Conservation (phyloP, 768 basidiomycete species). For the Russula foetens region DNA sequence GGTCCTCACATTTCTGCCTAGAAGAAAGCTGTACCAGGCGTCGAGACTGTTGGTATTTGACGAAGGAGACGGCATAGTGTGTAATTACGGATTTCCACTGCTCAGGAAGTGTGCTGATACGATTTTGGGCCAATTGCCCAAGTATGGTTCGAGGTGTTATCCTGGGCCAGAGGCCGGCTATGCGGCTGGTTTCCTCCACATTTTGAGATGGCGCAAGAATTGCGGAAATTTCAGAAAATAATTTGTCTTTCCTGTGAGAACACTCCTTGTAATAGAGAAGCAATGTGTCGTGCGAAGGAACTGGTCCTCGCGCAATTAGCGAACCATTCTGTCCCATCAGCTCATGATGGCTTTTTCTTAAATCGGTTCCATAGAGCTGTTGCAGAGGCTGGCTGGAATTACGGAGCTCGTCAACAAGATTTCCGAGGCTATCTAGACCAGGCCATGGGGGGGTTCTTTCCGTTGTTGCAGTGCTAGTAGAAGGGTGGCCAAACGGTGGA, state of each 20-base stretch:
- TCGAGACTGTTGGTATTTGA: not conserved
- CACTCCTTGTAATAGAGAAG: not conserved
- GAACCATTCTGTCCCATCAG: not conserved
- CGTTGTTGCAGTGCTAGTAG: too few species aligned
- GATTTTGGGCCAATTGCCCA: not conserved
- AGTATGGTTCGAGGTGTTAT: not conserved
- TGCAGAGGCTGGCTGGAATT: not conserved
- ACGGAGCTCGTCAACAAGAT: not conserved
- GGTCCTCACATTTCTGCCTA: not conserved
- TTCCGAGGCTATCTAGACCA: not conserved
- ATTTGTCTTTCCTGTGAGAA: not conserved
- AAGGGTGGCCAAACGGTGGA: not conserved
- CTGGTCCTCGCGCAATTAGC: not conserved
- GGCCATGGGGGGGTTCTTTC: not conserved
- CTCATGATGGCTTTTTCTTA: not conserved
- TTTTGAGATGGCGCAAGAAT: not conserved
- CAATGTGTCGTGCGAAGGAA: not conserved
- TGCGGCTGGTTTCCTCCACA: not conserved
- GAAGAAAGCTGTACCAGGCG: not conserved
- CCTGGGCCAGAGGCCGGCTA: not conserved
- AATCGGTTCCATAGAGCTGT: not conserved
- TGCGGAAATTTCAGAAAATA: not conserved
- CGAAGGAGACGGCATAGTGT: not conserved
- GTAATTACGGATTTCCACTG: not conserved
- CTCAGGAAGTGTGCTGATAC: not conserved